A percentile compares a stretch with the other conserved stretches of the same genome.
These are phyloP conservation scores for Penicillium paradoxum DNA, from an alignment of 495 filamentous ascomycete species.

Conservation along the genomic window DNA sequence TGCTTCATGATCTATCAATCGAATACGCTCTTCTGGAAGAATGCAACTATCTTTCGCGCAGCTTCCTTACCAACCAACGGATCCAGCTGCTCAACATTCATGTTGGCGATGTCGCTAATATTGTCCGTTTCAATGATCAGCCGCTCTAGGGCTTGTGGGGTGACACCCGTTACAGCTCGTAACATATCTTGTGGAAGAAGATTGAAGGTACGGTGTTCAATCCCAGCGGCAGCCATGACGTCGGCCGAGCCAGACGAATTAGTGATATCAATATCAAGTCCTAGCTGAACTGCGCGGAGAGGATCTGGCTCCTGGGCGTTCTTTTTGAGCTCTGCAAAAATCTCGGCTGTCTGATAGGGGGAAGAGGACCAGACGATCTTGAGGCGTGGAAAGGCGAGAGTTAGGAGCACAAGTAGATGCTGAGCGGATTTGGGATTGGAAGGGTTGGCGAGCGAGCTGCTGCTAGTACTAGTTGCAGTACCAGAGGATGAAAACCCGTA, in stretches of 20 bases:
- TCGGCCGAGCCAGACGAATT: constrained; percentile 52
- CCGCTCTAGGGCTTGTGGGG: constrained; percentile 63
- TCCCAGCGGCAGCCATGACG: constrained; percentile 53
- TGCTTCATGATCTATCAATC: constrained; percentile 27
- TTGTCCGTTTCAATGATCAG: constrained; percentile 69
- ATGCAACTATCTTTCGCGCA: constrained; percentile 69
- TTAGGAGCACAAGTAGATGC: constrained; percentile 86
- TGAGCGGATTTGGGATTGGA: constrained; percentile 69
- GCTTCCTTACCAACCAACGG: constrained; percentile 74
- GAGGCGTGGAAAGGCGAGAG: constrained; percentile 83
- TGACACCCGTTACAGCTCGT: constrained; percentile 79
- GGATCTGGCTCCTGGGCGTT: constrained; percentile 87
- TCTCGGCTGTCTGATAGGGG: constrained; percentile 95
- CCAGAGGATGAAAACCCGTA: constrained; percentile 66
- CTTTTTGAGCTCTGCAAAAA: constrained; percentile 90
- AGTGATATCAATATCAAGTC: constrained; percentile 59
- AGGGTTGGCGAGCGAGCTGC: constrained; percentile 38
- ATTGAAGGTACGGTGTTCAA: constrained; percentile 54
- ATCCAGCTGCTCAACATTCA: constrained; percentile 67
- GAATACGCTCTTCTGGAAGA: constrained; percentile 81
- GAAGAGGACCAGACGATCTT: constrained; percentile 90
- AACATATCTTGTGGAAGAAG: constrained; percentile 82
- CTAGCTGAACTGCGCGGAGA: constrained; percentile 74
- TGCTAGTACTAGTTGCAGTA: constrained; percentile 49
- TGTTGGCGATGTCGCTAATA: constrained; percentile 81